phyloP scores from a whole-genome alignment of 305 asterid species.

The Rubia peregrina region DNA sequence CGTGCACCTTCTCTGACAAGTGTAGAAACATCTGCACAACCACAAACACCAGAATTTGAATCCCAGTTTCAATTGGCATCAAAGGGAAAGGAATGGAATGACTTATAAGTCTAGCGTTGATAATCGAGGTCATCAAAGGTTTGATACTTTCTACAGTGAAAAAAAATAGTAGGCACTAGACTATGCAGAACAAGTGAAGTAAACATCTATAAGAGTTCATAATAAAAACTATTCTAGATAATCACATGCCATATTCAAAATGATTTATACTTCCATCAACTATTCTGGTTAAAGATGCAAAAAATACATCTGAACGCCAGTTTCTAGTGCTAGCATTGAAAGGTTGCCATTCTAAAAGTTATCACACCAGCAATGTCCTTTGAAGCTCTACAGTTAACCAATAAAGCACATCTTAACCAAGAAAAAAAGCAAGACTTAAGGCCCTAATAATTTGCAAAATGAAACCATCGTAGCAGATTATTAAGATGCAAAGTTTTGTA shows the following conservation, averaged over 20 bases:
- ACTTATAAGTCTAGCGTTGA: background rate
- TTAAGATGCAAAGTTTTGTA: background rate
- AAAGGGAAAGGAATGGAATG: background rate
- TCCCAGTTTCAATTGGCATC: background rate
- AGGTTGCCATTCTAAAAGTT: background rate
- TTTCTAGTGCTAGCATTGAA: background rate
- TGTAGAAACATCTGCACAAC: conserved; percentile 24
- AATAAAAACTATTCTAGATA: background rate
- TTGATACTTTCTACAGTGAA: background rate
- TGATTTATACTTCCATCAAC: background rate
- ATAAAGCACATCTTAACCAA: conserved; percentile 1
- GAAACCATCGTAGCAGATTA: background rate
- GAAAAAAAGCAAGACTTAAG: background rate
- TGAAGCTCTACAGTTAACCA: background rate
- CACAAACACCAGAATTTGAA: background rate
- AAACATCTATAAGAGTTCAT: conserved; percentile 2
- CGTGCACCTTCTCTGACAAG: conserved; percentile 22
- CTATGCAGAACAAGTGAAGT: background rate
- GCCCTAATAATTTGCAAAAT: background rate
- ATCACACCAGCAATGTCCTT: background rate
- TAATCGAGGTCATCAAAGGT: background rate
- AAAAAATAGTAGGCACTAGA: background rate
- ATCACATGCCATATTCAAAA: background rate
- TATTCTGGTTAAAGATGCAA: background rate
- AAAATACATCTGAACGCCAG: background rate